Percentiles rank a stretch among this genome's conserved stretches.
Evolutionary conservation across 768 basidiomycete genomes (phyloP).

Genomic region (Hericium alpestre): DNA sequence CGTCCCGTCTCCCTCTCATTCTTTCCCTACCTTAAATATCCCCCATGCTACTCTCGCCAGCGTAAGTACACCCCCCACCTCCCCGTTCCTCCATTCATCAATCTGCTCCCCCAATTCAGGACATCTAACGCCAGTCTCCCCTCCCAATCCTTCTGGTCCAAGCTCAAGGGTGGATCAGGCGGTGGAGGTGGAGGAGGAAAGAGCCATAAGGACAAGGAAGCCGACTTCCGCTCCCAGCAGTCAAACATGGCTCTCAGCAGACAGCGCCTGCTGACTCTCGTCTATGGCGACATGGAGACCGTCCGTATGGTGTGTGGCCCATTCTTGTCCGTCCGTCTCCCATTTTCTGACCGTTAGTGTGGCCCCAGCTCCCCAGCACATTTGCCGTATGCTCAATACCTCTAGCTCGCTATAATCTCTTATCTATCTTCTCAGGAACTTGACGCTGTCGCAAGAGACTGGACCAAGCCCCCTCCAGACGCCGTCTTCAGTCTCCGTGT

Average conservation of each 20-base stretch:
- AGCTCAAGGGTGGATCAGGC: constrained; percentile 41
- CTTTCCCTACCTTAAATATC: constrained; percentile 9
- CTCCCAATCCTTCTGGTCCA: constrained; percentile 43
- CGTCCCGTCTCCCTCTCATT: neutral
- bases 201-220: constrained; percentile 48
- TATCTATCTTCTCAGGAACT: constrained; percentile 46
- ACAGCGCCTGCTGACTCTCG: constrained; percentile 71
- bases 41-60: constrained; percentile 71
- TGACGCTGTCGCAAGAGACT: constrained; percentile 68
- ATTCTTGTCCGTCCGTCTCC: neutral
- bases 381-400: constrained; percentile 39
- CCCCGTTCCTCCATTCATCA: constrained; percentile 18
- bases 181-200: constrained; percentile 10
- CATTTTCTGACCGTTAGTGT: neutral
- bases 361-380: constrained; percentile 51
- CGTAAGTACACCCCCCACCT: constrained; percentile 37
- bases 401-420: neutral
- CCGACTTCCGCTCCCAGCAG: constrained; percentile 42
- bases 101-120: constrained; percentile 29
- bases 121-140: constrained; percentile 54
- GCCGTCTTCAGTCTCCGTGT: constrained; percentile 66
- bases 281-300: constrained; percentile 80
- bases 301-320: constrained; percentile 48
- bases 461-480: constrained; percentile 80
- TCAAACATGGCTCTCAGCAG: constrained; percentile 58